These are phyloP conservation scores for Cucurbitaria berberidis DNA, from an alignment of 2,329 filamentous ascomycete genomes.

Conservation along the genomic window DNA sequence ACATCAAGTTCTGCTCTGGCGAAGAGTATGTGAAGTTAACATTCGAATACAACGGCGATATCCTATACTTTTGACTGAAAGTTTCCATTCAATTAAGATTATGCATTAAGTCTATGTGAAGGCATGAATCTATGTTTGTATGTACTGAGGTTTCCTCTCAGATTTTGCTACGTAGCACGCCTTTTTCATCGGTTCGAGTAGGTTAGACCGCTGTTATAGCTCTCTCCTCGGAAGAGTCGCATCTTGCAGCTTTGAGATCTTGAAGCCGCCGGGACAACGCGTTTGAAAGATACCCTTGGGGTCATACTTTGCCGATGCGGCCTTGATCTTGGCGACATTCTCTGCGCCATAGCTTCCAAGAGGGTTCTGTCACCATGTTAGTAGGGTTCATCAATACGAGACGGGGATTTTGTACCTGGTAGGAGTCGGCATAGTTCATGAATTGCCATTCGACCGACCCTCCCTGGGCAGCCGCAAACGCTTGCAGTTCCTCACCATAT, in stretches of 20 bases:
- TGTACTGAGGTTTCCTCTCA: too few species aligned
- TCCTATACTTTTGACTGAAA: too few species aligned
- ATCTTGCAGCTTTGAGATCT: conserved; percentile 34
- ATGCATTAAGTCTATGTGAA: too few species aligned
- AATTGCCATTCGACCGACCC: conserved; percentile 29
- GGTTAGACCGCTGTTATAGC: too few species aligned
- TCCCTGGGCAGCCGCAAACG: conserved; percentile 14
- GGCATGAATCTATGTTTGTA: too few species aligned
- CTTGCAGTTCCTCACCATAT: conserved; percentile 18
- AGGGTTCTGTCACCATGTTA: conserved; percentile 41
- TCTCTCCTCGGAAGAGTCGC: neutral
- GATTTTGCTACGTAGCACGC: too few species aligned
- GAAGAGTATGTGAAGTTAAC: too few species aligned
- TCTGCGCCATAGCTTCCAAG: conserved; percentile 50
- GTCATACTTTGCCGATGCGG: conserved; percentile 49
- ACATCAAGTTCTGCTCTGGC: too few species aligned
- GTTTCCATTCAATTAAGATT: too few species aligned
- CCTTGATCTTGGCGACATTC: conserved; percentile 44
- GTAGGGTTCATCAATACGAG: neutral
- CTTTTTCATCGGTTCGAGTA: too few species aligned
- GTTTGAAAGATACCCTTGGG: conserved; percentile 50
- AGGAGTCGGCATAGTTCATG: conserved; percentile 46
- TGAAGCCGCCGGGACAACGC: conserved; percentile 52
- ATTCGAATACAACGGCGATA: too few species aligned
- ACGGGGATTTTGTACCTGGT: conserved; percentile 17